Percentiles rank a stretch among this genome's conserved stretches.
Evolutionary conservation across 2,329 filamentous ascomycete species (phyloP).

Genomic region (Botrytis byssoidea): DNA sequence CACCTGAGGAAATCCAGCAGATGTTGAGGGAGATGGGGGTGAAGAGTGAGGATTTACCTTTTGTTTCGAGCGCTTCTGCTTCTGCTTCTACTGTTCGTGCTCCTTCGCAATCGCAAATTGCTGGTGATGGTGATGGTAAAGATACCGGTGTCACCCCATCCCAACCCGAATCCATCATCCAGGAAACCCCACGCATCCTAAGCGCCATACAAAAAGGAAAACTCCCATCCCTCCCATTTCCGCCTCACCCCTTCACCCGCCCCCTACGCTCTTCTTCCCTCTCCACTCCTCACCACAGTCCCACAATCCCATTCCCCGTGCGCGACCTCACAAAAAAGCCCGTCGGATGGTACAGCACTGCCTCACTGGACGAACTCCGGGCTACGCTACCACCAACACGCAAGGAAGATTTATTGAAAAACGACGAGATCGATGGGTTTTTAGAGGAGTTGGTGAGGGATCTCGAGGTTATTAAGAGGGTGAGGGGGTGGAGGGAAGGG

Average conservation of each 20-base stretch:
- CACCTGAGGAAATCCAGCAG: not conserved
- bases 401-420: not conserved
- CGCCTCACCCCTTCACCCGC: not conserved
- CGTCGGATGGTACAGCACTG: not conserved
- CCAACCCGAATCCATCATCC: too few species aligned
- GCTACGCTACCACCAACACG: not conserved
- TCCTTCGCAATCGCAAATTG: not conserved
- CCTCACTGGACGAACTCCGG: not conserved
- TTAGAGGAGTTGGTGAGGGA: not conserved
- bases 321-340: not conserved
- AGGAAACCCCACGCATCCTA: too few species aligned
- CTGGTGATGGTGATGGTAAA: too few species aligned
- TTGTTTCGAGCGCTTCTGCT: not conserved
- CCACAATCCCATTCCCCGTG: rapidly evolving
- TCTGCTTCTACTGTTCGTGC: not conserved
- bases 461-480: not conserved
- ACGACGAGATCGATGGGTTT: not conserved
- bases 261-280: rapidly evolving
- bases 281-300: rapidly evolving
- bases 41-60: not conserved
- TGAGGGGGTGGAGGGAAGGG: not conserved
- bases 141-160: too few species aligned
- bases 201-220: not conserved
- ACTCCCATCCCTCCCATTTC: not conserved
- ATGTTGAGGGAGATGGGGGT: not conserved